Conservation (phyloP, 2,329 filamentous ascomycete genomes). For the Penicillium sp. region DNA sequence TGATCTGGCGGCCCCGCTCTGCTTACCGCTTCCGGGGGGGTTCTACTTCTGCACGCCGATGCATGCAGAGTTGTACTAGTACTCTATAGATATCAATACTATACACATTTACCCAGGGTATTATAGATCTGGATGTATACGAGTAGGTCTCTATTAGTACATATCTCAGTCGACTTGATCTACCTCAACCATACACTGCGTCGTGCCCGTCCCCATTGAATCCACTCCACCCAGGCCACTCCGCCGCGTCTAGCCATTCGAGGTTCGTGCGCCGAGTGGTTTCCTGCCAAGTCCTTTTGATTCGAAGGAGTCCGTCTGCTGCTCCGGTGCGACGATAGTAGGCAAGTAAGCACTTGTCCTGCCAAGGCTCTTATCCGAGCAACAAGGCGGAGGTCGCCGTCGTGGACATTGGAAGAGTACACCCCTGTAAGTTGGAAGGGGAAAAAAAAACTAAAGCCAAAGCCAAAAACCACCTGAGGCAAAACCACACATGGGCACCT, state of each 20-base stretch:
- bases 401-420: background rate
- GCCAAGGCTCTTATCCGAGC: background rate
- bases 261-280: conserved; percentile 3
- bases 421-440: background rate
- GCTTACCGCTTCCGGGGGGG: conserved; percentile 1
- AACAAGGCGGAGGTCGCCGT: background rate
- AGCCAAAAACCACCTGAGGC: too few relatives aligned
- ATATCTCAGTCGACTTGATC: too few relatives aligned
- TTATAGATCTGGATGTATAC: too few relatives aligned
- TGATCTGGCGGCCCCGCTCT: conserved; percentile 2
- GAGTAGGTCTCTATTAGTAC: too few relatives aligned
- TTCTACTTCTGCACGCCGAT: background rate
- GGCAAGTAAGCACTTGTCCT: conserved; percentile 2
- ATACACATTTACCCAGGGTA: too few relatives aligned
- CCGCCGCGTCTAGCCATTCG: background rate
- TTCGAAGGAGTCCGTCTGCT: background rate
- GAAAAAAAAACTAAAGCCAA: background rate
- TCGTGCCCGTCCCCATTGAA: background rate
- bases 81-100: too few relatives aligned
- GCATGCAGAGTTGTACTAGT: too few relatives aligned
- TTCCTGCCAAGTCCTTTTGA: background rate
- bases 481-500: background rate
- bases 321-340: background rate
- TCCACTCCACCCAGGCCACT: background rate
- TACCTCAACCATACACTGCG: too few relatives aligned